These are phyloP conservation scores for Leishmania arabica DNA, from an alignment of 208 protist species.

Conservation along the genomic window DNA sequence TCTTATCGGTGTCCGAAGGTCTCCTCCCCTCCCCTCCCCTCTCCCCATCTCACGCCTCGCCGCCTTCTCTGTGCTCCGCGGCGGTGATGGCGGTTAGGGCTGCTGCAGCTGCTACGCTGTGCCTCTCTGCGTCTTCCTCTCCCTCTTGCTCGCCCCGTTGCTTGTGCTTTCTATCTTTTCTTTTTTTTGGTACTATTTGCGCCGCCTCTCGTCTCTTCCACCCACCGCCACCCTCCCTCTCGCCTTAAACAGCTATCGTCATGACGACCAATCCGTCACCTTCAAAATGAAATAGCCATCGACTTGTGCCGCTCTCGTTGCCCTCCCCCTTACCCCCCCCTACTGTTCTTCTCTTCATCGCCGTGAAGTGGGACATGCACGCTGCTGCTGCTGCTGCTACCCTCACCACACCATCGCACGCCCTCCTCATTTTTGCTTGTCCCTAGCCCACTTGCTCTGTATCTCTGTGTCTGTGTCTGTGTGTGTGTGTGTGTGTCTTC, in stretches of 20 bases:
- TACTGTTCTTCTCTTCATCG: not conserved
- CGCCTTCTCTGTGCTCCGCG: not conserved
- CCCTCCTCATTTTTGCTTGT: not conserved
- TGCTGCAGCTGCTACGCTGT: no score
- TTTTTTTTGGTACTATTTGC: not conserved
- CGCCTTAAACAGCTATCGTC: not conserved
- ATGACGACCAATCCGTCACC: not conserved
- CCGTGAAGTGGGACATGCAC: not conserved
- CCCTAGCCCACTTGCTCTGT: not conserved
- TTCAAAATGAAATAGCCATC: not conserved
- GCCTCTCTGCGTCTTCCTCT: constrained; percentile 6
- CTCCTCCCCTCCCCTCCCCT: constrained; percentile 7
- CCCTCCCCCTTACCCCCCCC: no score
- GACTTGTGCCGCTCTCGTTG: not conserved
- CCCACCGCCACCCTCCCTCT: not conserved
- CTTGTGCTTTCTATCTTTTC: not conserved
- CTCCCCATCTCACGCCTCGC: constrained; percentile 11
- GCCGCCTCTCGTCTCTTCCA: not conserved
- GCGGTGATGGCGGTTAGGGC: no score
- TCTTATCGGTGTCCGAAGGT: not conserved
- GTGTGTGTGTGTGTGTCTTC: not conserved
- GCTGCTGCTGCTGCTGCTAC: no score
- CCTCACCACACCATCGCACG: not conserved
- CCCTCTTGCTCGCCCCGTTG: not conserved
- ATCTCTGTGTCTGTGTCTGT: not conserved